Evolutionary conservation across 805 yeast genomes (phyloP), one percentile per base, ranked within the genome.

Genomic region (Yamadazyma laniorum): DNA sequence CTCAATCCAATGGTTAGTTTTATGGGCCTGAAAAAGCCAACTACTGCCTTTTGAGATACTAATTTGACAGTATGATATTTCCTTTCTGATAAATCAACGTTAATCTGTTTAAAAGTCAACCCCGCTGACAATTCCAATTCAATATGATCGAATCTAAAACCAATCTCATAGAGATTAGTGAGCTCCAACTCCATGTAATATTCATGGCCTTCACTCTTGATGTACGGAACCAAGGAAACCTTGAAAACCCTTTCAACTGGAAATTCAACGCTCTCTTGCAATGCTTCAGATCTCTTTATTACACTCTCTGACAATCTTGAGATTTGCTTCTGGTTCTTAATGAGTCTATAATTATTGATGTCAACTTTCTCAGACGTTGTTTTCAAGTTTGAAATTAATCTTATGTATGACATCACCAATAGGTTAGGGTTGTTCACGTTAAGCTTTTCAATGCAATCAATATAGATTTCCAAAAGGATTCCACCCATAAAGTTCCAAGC

Each of bases 401-500:
- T 71, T 6, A 76, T 49, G 40, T 71, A 70, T 0, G 77, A 63
- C 2, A 49, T 51, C 8, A 72, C 41, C 6, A 74, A 46, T n/a
- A 62, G 50, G 25, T 59, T 52, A 5, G 47, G 39, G 2, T 59
- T 51, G 9, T 50, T 44, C 4, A 51, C 38, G 48, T 52, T 32
- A 58, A 47, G 18, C 18, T 73, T 63, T 43, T 76, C 77, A 25
- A 89, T 66, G 50, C 95, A 87, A 27, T 79, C 78, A 19, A 85
- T 71, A 52, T 82, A 88, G 1, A 81, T 65, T 47, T 77, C 79
- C 26, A 87, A 66, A 13, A 91, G 59, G n/a, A 73, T 61, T 5
- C 78, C 71, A 1, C 95, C 85, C 52, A 88, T 77, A 31, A 65
- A 58, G 35, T 75, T 75, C 97, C 97, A 90, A 1, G 89, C 87